These are phyloP conservation scores for Nakazawaea ambrosiae DNA, from an alignment of 805 yeast species.

Conservation along the genomic window DNA sequence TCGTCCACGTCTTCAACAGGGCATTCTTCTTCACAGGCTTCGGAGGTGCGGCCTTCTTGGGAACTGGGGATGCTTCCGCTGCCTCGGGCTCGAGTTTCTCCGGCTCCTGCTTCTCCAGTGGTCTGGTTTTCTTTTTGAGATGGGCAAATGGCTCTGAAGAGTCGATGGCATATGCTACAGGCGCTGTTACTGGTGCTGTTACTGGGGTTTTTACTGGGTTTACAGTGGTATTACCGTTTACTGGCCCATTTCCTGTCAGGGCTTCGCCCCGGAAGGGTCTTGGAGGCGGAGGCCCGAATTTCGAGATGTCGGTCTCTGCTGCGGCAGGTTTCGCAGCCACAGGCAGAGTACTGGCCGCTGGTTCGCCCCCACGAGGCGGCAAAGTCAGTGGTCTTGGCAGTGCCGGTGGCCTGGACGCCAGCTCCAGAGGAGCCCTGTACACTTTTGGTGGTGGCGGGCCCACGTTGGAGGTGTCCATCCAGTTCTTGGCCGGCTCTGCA, in stretches of 20 bases:
- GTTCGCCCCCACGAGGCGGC: neutral
- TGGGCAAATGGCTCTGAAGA: neutral
- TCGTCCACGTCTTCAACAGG: neutral
- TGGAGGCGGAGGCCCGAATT: slow-evolving; percentile 43
- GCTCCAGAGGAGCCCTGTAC: neutral
- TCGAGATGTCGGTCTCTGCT: slow-evolving; percentile 29
- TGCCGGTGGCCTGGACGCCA: neutral
- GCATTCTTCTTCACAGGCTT: neutral
- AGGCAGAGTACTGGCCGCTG: neutral
- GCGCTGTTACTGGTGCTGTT: too few species aligned
- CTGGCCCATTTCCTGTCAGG: slow-evolving; percentile 8
- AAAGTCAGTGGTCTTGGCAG: neutral
- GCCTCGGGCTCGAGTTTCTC: neutral
- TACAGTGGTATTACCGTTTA: neutral
- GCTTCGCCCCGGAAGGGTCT: slow-evolving; percentile 24
- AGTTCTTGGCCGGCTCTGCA: slow-evolving; percentile 1
- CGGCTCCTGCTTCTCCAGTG: neutral
- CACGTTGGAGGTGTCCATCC: slow-evolving; percentile 27
- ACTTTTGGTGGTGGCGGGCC: neutral
- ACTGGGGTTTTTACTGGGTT: neutral
- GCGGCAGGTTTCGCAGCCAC: slow-evolving; percentile 13
- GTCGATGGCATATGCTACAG: too few species aligned
- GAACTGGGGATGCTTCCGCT: neutral
- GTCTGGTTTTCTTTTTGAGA: neutral
- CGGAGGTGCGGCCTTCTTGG: slow-evolving; percentile 16